Evolutionary conservation across 148 eudicot genomes (phyloP).

Genomic region (Talinum fruticosum): DNA sequence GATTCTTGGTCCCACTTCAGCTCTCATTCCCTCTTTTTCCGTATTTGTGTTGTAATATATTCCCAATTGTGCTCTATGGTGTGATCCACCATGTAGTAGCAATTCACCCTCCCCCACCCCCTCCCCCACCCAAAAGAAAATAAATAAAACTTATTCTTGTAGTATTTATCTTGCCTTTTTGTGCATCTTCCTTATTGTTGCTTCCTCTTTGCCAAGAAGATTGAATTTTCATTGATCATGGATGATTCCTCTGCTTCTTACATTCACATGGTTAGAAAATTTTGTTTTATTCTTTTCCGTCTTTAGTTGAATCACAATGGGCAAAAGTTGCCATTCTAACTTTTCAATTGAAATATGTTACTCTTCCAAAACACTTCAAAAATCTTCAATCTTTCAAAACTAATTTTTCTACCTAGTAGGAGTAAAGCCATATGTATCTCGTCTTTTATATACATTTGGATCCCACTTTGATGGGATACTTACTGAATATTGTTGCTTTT

Average conservation of each 20-base stretch:
- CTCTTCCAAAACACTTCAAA: background rate
- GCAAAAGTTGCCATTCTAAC: background rate
- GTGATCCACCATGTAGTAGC: slow-evolving; percentile 10
- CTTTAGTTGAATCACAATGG: background rate
- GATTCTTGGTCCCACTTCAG: slow-evolving; percentile 47
- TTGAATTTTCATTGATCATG: slow-evolving; percentile 32
- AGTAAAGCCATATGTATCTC: too few relatives aligned
- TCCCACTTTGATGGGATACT: background rate
- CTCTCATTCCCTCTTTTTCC: slow-evolving; percentile 16
- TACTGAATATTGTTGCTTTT: background rate
- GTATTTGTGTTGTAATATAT: slow-evolving; percentile 26
- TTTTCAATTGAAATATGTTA: background rate
- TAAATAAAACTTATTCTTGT: background rate
- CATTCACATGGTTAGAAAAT: slow-evolving; percentile 65
- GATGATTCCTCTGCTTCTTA: slow-evolving; percentile 77
- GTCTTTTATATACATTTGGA: too few relatives aligned
- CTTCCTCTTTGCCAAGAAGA: background rate
- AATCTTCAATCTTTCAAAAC: background rate
- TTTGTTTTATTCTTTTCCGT: background rate
- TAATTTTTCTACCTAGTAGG: too few relatives aligned
- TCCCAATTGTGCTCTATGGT: slow-evolving; percentile 13
- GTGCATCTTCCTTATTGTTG: background rate
- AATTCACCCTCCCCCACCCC: too few relatives aligned
- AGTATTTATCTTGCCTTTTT: background rate
- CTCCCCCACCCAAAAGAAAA: background rate